Conservation (phyloP, 2,329 filamentous ascomycete genomes). For the Arthrobotrys pseudoclavata region DNA sequence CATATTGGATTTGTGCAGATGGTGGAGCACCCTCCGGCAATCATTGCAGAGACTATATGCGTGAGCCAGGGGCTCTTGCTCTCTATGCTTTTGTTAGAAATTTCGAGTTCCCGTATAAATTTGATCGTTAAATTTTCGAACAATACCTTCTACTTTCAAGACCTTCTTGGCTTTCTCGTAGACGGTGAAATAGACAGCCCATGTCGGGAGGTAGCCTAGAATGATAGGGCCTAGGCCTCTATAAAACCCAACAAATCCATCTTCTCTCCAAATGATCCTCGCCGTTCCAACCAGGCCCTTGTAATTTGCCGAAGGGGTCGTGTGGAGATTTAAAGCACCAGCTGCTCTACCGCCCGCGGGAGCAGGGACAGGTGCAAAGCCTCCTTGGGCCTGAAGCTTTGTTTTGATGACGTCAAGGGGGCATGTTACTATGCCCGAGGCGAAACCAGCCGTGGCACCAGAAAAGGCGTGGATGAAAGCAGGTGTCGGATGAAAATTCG, state of each 20-base stretch:
- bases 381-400: constrained; percentile 94
- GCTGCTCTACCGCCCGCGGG: constrained; percentile 60
- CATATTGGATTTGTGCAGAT: constrained; percentile 97
- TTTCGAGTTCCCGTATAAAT: neutral
- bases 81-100: constrained; percentile 37
- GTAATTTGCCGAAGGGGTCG: constrained; percentile 75
- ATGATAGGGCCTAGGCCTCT: constrained; percentile 94
- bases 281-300: constrained; percentile 89
- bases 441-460: constrained; percentile 89
- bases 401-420: constrained; percentile 99
- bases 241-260: constrained; percentile 91
- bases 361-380: constrained; percentile 70
- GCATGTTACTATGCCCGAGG: constrained; percentile 93
- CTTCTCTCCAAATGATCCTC: constrained; percentile 84
- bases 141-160: constrained; percentile 66
- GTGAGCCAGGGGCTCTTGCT: constrained; percentile 61
- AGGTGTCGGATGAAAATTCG: constrained; percentile 68
- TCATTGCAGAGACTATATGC: constrained; percentile 76
- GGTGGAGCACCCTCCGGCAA: constrained; percentile 92
- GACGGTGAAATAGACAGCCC: constrained; percentile 97
- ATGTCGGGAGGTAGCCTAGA: constrained; percentile 94
- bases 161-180: constrained; percentile 89
- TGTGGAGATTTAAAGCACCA: constrained; percentile 51
- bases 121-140: neutral
- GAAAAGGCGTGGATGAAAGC: constrained; percentile 82